Base-by-base conservation (phyloP, 108 stramenopile genomes). In the Nitzschia sp. region DNA sequence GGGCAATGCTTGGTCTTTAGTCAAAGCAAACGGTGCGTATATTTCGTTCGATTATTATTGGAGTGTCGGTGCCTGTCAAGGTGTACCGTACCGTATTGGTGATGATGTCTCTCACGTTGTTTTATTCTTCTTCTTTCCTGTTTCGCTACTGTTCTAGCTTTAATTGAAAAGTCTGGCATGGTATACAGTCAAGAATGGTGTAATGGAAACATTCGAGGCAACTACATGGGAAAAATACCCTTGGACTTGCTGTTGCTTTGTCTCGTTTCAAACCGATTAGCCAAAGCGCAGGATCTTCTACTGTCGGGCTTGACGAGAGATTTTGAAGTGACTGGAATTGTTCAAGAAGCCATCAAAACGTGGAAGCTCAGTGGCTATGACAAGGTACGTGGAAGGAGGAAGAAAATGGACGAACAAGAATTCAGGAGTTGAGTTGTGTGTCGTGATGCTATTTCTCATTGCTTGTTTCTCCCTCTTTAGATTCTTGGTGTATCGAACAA, bases 91-190 rank as follows among this genome's bases (percentile, higher is more conserved):
- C n/a, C n/a, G n/a, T n/a, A n/a, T 19, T 23, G 9, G 9, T 25
- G 53, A 17, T 19, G 53, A 23, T 54, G 9, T 19, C 11, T 17
- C 22, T 19, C 53, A 19, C 22, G 22, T 32, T 53, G 1, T 29
- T 31, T 32, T 66, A 30, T 66, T 32, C 31, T 3, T 52, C 8
- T 32, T 53, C 52, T 17, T 53, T 46, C 29, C 4, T 32, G 50
- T 13, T 30, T 21, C 47, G 15, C 16, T 41, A 41, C 38, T 9
- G 11, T 8, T n/a, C n/a, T n/a, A 41, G 66, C 35, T 17, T 35
- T 68, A 19, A 58, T 76, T 27, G 75, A 76, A 5, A 67, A 76
- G 48, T 76, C 75, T 0, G 75, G 75, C 6, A 69, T 76, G 68
- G 61, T 76, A 22, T 76, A 69, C 34, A 64, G 68, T 34, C 68